Evolutionary conservation across 1,139 yeast species (phyloP), one percentile per base, ranked within the genome.

Genomic region (Magnusiomyces fungicola): DNA sequence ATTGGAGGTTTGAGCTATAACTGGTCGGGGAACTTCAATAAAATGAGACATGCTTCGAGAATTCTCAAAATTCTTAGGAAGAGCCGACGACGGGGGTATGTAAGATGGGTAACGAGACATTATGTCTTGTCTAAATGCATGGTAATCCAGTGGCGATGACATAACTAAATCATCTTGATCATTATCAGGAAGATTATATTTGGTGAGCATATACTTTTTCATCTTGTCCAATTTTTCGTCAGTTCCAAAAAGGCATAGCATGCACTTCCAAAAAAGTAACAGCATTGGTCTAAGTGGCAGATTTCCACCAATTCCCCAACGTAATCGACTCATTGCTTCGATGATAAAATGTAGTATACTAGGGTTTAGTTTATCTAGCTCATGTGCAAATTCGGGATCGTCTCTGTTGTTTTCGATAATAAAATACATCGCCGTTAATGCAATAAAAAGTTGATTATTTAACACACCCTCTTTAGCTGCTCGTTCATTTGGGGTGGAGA

Each of bases 81-180:
- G 57, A 3, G 69, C 62, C 6, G 70, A 65, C 5, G 71, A 65
- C 1, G 79, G 78, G 1, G 83, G 79, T 1, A 73, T 66, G 55
- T 74, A 82, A 3, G 85, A 68, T 0, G 97, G 97, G 61, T 80
- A 89, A 55, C 95, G 76, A 23, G 89, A 79, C 3, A 75, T 66
- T 5, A 89, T 66, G 56, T 88, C 95, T 54, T 83, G 85, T 53
- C 88, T 73, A 60, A 85, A 87, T 3, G 86, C 80, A 61, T 79
- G 81, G 62, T 86, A 89, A 58, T 88, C 95, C 32, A 88, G 67
- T 0, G 95, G 92, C 1, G 95, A 80, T 33, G 88, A 79, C 0
- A 74, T 70, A 43, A 79, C 65, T 18, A 54, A 48, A 21, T 54
- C 56, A 3, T 50, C 32, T 29, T 49, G 29, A 14, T 25, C 21